Base-by-base conservation (phyloP, 257 asterid genomes). In the Leptodermis oblonga region DNA sequence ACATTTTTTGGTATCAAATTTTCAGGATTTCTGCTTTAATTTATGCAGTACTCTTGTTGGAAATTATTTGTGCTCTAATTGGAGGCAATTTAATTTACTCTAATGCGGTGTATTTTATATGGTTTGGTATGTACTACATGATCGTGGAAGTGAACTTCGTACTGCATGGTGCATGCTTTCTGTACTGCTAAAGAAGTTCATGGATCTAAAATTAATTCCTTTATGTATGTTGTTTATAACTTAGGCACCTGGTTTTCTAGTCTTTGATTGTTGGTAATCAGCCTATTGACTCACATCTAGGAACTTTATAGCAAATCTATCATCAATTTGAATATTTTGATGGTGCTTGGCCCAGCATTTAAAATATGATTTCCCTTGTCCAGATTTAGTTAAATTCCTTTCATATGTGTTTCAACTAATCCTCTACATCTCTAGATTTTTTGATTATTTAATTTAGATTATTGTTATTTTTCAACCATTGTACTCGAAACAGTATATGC, bases 131-230 rank as follows among this genome's bases (percentile, higher is more conserved):
- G 22, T 23, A 18, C 53, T 22, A 30, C 30, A 6, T 22, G 6
- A 62, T 22, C 23, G 53, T 39, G 68, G n/a, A 58, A n/a, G 48
- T 69, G 49, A 61, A 53, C 67, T 58, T 30, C 58, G 28, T 46
- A 39, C 61, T 70, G 58, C 46, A 58, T 22, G 28, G 58, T 13
- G 7, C 28, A 51, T 18, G 59, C 36, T 12, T 1, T 22, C 22
- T 48, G 42, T 17, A 3, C 20, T 3, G 17, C 18, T 11, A 55
- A 54, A 37, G 54, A 17, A 30, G 34, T 14, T 3, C 34, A 15
- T 17, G 5, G n/a, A 10, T 45, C n/a, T n/a, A 59, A 20, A 70
- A 46, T 46, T 15, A 43, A 56, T 31, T 42, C 25, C 26, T 70
- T 28, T 39, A 42, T 22, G 46, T 37, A 3, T 15, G 26, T 14